Evolutionary conservation across 345 rosid species (phyloP).

Genomic region (Excoecaria cochinchinensis): DNA sequence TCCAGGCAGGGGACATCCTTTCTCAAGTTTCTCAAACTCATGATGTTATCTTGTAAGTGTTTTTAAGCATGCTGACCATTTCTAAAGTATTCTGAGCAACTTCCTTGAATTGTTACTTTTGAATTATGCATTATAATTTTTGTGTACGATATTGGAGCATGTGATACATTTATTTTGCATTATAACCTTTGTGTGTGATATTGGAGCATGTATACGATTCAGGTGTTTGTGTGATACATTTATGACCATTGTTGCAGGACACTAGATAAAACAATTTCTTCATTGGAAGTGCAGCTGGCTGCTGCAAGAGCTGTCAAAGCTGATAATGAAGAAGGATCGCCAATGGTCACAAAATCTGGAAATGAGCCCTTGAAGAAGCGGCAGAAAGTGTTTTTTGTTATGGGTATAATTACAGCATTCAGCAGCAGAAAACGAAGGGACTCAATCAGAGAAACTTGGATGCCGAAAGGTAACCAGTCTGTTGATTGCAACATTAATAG

Average conservation of each 20-base stretch:
- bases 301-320: conserved; percentile 69
- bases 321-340: conserved; percentile 40
- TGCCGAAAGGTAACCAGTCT: conserved; percentile 60
- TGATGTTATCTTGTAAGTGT: conserved; percentile 74
- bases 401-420: conserved; percentile 82
- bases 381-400: conserved; percentile 65
- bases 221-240: background rate
- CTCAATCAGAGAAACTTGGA: conserved; percentile 76
- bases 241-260: conserved; percentile 42
- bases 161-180: background rate
- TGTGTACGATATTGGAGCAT: background rate
- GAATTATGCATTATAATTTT: background rate
- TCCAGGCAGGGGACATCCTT: conserved; percentile 63
- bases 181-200: background rate
- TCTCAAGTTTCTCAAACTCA: conserved; percentile 93
- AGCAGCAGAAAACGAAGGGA: conserved; percentile 79
- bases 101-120: background rate
- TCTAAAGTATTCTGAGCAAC: conserved; percentile 9
- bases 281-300: conserved; percentile 72
- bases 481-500: background rate
- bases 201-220: background rate
- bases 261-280: conserved; percentile 69
- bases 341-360: conserved; percentile 36
- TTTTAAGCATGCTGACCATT: conserved; percentile 12
- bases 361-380: conserved; percentile 47